phyloP scores from a whole-genome alignment of 371 early-diverging fungal species.

The Mortierella sp. region DNA sequence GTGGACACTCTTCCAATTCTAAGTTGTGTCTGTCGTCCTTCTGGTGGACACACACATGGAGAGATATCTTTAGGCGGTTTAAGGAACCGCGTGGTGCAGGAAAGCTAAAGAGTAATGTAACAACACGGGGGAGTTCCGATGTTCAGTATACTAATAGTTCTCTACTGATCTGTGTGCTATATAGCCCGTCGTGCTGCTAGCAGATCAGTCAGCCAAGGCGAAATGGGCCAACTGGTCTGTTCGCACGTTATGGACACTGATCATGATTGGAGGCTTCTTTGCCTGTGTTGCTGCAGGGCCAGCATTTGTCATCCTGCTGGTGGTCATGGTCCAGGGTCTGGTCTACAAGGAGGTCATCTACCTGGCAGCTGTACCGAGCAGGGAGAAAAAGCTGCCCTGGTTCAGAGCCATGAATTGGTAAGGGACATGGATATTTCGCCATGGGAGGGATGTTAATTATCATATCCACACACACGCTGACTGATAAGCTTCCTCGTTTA shows the following conservation, averaged over 20 bases:
- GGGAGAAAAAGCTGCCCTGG: constrained; percentile 90
- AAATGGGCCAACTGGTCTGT: constrained; percentile 85
- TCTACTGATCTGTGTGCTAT: too few relatives aligned
- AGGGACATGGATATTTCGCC: constrained; percentile 1
- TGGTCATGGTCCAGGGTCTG: constrained; percentile 81
- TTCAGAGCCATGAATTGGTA: constrained; percentile 94
- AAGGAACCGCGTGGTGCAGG: too few relatives aligned
- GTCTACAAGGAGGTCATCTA: constrained; percentile 94
- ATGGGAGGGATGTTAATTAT: too few relatives aligned
- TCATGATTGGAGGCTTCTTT: constrained; percentile 91
- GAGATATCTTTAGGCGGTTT: too few relatives aligned
- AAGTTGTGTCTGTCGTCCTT: too few relatives aligned
- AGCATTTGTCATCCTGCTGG: constrained; percentile 82
- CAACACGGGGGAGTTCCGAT: too few relatives aligned
- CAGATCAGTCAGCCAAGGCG: constrained; percentile 63
- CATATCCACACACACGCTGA: too few relatives aligned
- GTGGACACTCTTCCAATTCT: too few relatives aligned
- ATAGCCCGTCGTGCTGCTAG: constrained; percentile 55
- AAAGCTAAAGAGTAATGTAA: too few relatives aligned
- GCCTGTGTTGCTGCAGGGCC: constrained; percentile 85
- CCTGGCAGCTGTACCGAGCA: constrained; percentile 86
- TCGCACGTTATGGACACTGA: constrained; percentile 85
- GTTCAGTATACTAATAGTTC: too few relatives aligned
- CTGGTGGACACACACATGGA: too few relatives aligned
- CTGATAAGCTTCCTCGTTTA: too few relatives aligned